Evolutionary conservation across 2,329 filamentous ascomycete species (phyloP).

Genomic region (Gaeumannomyces tritici): DNA sequence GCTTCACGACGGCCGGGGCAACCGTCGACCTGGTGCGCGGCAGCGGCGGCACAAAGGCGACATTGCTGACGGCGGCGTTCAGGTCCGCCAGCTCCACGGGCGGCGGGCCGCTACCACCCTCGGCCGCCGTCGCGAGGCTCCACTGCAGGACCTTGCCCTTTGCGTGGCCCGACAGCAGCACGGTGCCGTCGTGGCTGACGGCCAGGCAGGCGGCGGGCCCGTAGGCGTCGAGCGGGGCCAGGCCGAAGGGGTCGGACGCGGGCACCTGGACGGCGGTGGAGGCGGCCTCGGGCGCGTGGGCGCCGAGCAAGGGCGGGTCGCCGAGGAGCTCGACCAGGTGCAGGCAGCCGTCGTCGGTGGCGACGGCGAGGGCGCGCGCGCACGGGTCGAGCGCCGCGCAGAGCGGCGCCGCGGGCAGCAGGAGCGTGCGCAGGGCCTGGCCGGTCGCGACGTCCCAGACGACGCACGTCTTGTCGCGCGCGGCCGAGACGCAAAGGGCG

Average conservation of each 20-base stretch:
- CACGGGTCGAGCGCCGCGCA: conserved; percentile 73
- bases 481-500: conserved; percentile 67
- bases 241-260: conserved; percentile 35
- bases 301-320: conserved; percentile 44
- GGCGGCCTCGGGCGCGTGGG: conserved; percentile 39
- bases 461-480: conserved; percentile 79
- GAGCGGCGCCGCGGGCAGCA: conserved; percentile 65
- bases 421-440: conserved; percentile 66
- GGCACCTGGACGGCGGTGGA: conserved; percentile 48
- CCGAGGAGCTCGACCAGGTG: conserved; percentile 68
- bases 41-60: conserved; percentile 61
- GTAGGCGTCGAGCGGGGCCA: conserved; percentile 47
- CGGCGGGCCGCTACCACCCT: conserved; percentile 60
- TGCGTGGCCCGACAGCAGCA: conserved; percentile 69
- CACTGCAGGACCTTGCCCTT: conserved; percentile 72
- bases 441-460: conserved; percentile 88
- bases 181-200: conserved; percentile 74
- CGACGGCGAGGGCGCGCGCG: conserved; percentile 72
- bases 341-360: conserved; percentile 70
- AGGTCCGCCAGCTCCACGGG: conserved; percentile 59
- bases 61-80: conserved; percentile 74
- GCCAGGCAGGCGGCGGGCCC: conserved; percentile 60
- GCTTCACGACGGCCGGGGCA: conserved; percentile 63
- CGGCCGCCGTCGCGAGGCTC: conserved; percentile 58
- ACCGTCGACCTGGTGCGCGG: conserved; percentile 17